phyloP scores from a whole-genome alignment of 164 flowering plant species.

The Warburgia ugandensis region DNA sequence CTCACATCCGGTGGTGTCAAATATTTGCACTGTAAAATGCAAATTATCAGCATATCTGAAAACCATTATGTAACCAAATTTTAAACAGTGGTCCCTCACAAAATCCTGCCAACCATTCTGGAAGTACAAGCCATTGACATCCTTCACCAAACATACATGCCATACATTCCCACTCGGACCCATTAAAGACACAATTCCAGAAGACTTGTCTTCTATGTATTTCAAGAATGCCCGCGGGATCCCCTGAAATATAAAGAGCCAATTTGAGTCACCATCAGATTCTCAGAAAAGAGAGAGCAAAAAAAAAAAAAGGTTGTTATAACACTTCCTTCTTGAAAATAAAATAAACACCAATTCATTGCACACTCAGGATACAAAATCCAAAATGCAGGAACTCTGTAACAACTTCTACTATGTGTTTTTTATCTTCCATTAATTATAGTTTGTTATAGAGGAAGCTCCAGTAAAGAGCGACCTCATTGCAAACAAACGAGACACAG shows the following conservation, averaged over 20 bases:
- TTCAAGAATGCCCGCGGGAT: constrained; percentile 17
- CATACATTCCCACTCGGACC: constrained; percentile 59
- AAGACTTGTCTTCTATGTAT: constrained; percentile 12
- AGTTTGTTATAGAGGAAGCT: too few species aligned
- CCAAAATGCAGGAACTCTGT: too few species aligned
- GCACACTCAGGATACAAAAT: too few species aligned
- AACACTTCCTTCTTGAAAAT: too few species aligned
- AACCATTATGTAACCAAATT: constrained; percentile 47
- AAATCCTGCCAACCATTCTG: constrained; percentile 55
- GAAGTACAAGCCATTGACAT: constrained; percentile 26
- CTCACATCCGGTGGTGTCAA: constrained; percentile 62
- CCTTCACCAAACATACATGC: constrained; percentile 33
- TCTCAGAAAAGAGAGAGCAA: too few species aligned
- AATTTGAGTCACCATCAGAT: too few species aligned
- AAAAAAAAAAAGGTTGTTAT: too few species aligned
- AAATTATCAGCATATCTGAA: constrained; percentile 57
- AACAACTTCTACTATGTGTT: too few species aligned
- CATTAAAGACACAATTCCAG: constrained; percentile 28
- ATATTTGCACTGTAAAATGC: constrained; percentile 49
- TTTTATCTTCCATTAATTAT: too few species aligned
- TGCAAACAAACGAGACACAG: too few species aligned
- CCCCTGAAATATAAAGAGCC: constrained; percentile 13
- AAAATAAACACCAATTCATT: too few species aligned
- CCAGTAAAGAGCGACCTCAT: too few species aligned
- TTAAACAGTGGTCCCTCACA: constrained; percentile 45